A percentile compares a stretch with the other conserved stretches of the same genome.
Evolutionary conservation across 2,329 filamentous ascomycete genomes (phyloP).

Genomic region (Phoma sp.): DNA sequence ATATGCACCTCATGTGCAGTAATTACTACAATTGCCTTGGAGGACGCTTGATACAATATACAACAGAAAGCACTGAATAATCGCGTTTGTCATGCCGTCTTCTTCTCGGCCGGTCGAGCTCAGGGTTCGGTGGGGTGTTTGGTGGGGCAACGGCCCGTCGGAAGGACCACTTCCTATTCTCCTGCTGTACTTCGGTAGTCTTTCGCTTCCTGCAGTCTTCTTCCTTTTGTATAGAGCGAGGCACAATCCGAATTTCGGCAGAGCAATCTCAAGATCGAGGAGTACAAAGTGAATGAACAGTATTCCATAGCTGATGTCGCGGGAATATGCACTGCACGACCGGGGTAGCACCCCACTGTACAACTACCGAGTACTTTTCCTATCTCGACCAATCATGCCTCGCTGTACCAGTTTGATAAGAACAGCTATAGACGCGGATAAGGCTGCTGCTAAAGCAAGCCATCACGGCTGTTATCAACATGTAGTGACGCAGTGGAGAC

Average conservation of each 20-base stretch:
- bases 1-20: conserved; percentile 1
- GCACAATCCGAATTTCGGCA: too few relatives aligned
- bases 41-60: neutral
- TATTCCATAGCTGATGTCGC: neutral
- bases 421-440: conserved; percentile 16
- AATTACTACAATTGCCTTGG: neutral
- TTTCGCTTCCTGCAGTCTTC: too few relatives aligned
- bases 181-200: too few relatives aligned
- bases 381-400: conserved; percentile 31
- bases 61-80: neutral
- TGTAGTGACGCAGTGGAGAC: conserved; percentile 16
- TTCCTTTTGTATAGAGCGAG: too few relatives aligned
- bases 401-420: conserved; percentile 26
- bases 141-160: conserved; percentile 11
- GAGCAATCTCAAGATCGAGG: too few relatives aligned
- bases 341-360: conserved; percentile 19
- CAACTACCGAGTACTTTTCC: conserved; percentile 11
- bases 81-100: conserved; percentile 1
- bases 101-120: neutral
- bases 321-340: neutral
- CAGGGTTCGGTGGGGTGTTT: conserved; percentile 8
- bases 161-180: neutral
- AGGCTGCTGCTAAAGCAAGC: neutral
- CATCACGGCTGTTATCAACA: conserved; percentile 18
- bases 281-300: too few relatives aligned